Evolutionary conservation across 495 filamentous ascomycete genomes (phyloP).

Genomic region (Neurospora hispaniola): DNA sequence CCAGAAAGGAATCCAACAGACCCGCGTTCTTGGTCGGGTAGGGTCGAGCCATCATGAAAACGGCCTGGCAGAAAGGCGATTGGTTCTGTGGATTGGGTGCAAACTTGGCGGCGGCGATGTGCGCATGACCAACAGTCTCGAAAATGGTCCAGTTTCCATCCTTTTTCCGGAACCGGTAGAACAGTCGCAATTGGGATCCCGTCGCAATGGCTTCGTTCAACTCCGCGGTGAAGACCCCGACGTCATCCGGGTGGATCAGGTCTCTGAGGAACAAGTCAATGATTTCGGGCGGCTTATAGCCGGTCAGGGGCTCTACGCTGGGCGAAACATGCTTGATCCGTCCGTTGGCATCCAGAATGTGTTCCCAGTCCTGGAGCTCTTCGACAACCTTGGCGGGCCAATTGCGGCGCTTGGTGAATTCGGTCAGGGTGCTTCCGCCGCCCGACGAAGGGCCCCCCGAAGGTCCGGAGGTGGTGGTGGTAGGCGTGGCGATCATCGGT

Average conservation of each 20-base stretch:
- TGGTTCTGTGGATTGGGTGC: constrained; percentile 52
- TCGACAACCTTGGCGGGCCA: constrained; percentile 85
- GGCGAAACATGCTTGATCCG: constrained; percentile 77
- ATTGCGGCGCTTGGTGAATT: constrained; percentile 74
- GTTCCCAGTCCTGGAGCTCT: constrained; percentile 80
- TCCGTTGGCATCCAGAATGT: constrained; percentile 78
- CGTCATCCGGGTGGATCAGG: constrained; percentile 83
- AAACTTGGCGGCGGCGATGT: constrained; percentile 61
- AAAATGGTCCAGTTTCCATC: constrained; percentile 70
- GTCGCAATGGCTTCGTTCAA: constrained; percentile 86
- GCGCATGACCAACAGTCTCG: constrained; percentile 85
- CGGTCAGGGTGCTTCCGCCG: constrained; percentile 56
- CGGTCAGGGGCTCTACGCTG: constrained; percentile 66
- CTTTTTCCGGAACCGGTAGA: constrained; percentile 75
- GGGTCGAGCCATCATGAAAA: constrained; percentile 89
- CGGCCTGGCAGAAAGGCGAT: constrained; percentile 67
- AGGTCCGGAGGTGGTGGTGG: constrained; percentile 1
- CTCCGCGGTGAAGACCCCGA: constrained; percentile 72
- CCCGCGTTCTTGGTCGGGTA: constrained; percentile 81
- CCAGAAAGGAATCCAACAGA: constrained; percentile 84
- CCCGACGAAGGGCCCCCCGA: constrained; percentile 6
- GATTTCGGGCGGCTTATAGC: constrained; percentile 59
- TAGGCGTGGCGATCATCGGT: constrained; percentile 1
- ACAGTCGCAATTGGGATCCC: constrained; percentile 68
- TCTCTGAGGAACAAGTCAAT: constrained; percentile 64